A percentile compares a stretch with the other conserved stretches of the same genome.
Evolutionary conservation across 2,329 filamentous ascomycete species (phyloP).

Genomic region (Trichoderma harzianum): DNA sequence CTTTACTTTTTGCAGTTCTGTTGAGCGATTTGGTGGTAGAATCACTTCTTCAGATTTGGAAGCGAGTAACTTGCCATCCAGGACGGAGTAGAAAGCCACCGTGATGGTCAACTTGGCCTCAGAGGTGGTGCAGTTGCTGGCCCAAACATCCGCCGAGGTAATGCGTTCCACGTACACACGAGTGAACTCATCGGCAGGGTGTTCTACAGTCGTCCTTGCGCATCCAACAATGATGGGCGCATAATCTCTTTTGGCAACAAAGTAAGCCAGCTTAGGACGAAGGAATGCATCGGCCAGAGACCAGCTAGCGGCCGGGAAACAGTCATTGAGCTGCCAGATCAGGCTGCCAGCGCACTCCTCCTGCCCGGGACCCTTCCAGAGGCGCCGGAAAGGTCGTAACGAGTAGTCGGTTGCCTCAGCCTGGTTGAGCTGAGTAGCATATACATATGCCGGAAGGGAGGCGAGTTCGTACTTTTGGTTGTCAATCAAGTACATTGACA

Average conservation of each 20-base stretch:
- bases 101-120: background rate
- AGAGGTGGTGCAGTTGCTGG: background rate
- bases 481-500: slow-evolving; percentile 15
- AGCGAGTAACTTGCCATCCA: background rate
- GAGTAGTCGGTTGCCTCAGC: slow-evolving; percentile 14
- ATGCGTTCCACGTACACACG: background rate
- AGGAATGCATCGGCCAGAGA: slow-evolving; percentile 3
- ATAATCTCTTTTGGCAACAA: slow-evolving; percentile 3
- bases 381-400: background rate
- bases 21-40: slow-evolving; percentile 5
- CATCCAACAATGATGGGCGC: background rate
- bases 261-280: slow-evolving; percentile 12
- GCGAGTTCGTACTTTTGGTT: slow-evolving; percentile 7
- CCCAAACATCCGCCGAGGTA: background rate
- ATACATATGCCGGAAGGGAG: background rate
- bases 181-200: slow-evolving; percentile 2
- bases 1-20: background rate
- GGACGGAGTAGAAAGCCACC: background rate
- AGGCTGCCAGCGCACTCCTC: slow-evolving; percentile 6
- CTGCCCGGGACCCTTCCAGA: slow-evolving; percentile 6
- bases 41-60: background rate
- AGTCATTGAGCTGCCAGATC: slow-evolving; percentile 11
- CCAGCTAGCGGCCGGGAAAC: slow-evolving; percentile 11
- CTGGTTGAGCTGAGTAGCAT: slow-evolving; percentile 14
- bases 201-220: background rate